Percentiles rank a stretch among this genome's conserved stretches.
These are phyloP conservation scores for Erodium texanum DNA, from an alignment of 441 rosid genomes.

Conservation along the genomic window DNA sequence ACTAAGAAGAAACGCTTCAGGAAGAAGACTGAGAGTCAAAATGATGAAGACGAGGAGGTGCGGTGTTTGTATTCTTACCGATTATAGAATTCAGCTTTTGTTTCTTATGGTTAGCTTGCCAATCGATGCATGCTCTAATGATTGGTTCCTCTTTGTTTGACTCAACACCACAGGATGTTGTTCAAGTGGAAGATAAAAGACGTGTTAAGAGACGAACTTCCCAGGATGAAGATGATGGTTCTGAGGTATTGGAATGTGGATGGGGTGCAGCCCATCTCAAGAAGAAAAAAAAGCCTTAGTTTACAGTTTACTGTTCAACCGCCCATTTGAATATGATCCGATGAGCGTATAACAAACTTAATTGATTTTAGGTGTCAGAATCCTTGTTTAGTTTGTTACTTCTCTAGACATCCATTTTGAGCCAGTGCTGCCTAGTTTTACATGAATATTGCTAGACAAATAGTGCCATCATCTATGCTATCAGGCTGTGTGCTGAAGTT, in stretches of 20 bases:
- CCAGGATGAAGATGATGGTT: constrained; percentile 55
- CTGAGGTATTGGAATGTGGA: constrained; percentile 48
- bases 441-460: neutral
- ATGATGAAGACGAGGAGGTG: constrained; percentile 71
- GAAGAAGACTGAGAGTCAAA: constrained; percentile 60
- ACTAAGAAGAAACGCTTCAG: constrained; percentile 61
- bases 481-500: neutral
- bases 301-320: neutral
- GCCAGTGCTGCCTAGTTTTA: neutral
- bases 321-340: neutral
- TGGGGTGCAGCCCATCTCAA: neutral
- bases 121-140: constrained; percentile 18
- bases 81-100: constrained; percentile 12
- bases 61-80: constrained; percentile 23
- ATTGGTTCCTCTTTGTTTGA: constrained; percentile 13
- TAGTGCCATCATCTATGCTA: neutral
- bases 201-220: constrained; percentile 48
- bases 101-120: constrained; percentile 23
- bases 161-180: constrained; percentile 41
- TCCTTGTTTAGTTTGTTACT: constrained; percentile 7
- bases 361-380: neutral
- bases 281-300: neutral
- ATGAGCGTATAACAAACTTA: neutral
- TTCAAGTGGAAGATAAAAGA: constrained; percentile 37
- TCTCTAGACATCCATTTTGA: neutral